Evolutionary conservation across 495 filamentous ascomycete species (phyloP), one percentile per base, ranked within the genome.

Genomic region (Penicillium antarcticum): DNA sequence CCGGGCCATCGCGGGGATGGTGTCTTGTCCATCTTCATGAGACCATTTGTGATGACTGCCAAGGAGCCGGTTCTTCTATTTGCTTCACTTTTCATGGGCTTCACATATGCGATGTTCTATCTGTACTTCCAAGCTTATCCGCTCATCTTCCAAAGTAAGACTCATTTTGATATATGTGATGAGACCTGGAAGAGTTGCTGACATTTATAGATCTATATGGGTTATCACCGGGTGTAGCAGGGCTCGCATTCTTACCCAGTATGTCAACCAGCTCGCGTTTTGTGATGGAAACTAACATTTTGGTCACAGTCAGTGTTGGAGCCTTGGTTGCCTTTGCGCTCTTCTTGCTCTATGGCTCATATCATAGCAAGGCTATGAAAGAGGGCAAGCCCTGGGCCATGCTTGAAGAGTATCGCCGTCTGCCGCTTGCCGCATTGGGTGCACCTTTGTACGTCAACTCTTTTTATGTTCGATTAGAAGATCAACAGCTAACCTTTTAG

Each of bases 371-470:
- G 16, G 65, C 62, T 23, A 42, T 53, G 8, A 51, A 53, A 34
- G 44, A 10, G 11, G n/a, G n/a, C 48, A 43, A 31, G 37, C 10
- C 31, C 16, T 68, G 65, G 65, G 34, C 59, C 14, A 45, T 24
- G 8, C 52, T 60, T 19, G 59, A 87, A 51, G 87, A 88, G 61
- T 83, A 75, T 51, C 69, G 77, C 2, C 77, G 87, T 0, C 70
- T 89, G 4, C 84, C 86, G 1, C 68, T 88, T 1, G 84, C 83
- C 11, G 82, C 77, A 51, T 36, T 87, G 9, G 86, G 81, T 0
- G 86, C 84, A 0, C 81, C 84, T 0, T 62, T 85, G n/a, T 83
- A 83, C 56, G 81, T 77, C 6, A 9, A 29, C 26, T 23, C 6
- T 5, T 23, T 5, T 23, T 23, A 0, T 5, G 6, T 23, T 23